Evolutionary conservation across 805 yeast species (phyloP).

Genomic region (Zygotorulaspora danielsina): DNA sequence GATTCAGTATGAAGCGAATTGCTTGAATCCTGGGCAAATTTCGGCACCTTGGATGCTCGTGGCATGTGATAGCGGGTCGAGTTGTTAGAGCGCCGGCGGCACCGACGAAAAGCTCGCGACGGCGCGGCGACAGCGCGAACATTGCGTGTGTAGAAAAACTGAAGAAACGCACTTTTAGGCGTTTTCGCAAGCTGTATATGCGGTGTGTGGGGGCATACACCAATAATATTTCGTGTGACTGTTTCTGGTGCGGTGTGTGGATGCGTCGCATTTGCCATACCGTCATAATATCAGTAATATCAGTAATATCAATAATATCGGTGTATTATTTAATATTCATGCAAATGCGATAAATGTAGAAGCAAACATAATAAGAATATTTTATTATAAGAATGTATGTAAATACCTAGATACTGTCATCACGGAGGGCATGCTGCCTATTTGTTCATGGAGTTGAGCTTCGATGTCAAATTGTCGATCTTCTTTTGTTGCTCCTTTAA

Average conservation of each 20-base stretch:
- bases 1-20: too few species aligned
- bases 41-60: too few species aligned
- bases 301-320: too few species aligned
- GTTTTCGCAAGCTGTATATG: background rate
- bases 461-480: constrained; percentile 47
- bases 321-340: too few species aligned
- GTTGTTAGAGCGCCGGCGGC: too few species aligned
- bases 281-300: background rate
- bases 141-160: too few species aligned
- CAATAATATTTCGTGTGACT: background rate
- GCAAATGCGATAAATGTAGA: too few species aligned
- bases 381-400: constrained; percentile 2
- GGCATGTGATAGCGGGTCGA: too few species aligned
- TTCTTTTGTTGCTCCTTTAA: constrained; percentile 70
- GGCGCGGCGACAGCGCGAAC: too few species aligned
- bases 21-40: too few species aligned
- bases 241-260: background rate
- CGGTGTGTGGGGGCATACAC: background rate
- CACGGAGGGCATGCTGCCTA: constrained; percentile 4
- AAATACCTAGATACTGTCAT: constrained; percentile 1
- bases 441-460: constrained; percentile 34
- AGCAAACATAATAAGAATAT: constrained; percentile 2
- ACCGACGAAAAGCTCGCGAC: too few species aligned
- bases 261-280: background rate
- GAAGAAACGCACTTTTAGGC: background rate